Percentiles rank a stretch among this genome's conserved stretches.
These are phyloP conservation scores for Acacia acuminata DNA, from an alignment of 306 rosid species.

Conservation along the genomic window DNA sequence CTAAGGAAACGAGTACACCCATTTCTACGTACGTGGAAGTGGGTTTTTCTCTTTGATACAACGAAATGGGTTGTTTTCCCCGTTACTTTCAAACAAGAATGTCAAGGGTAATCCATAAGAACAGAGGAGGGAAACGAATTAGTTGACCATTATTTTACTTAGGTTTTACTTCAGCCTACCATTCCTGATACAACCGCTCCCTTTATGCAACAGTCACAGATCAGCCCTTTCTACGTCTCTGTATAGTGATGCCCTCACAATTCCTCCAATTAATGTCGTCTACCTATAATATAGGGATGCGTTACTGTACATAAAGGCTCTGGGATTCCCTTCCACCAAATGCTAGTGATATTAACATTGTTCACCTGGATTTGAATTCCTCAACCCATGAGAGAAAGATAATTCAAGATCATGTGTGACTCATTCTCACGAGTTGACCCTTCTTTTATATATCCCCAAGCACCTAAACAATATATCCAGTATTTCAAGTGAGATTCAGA, in stretches of 20 bases:
- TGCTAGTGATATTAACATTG: not conserved
- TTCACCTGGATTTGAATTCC: not conserved
- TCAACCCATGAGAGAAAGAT: not conserved
- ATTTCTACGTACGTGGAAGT: not conserved
- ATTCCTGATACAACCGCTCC: not conserved
- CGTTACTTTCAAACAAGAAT: not conserved
- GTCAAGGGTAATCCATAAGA: not conserved
- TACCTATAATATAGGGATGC: no score
- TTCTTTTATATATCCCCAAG: not conserved
- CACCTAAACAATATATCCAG: not conserved
- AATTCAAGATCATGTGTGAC: not conserved
- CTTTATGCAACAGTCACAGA: not conserved
- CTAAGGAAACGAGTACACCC: not conserved
- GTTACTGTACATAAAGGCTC: not conserved
- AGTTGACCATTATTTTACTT: not conserved
- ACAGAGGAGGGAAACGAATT: not conserved
- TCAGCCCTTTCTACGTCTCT: not conserved
- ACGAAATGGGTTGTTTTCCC: not conserved
- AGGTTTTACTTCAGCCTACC: not conserved
- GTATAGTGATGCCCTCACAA: not conserved
- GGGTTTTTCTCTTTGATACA: not conserved
- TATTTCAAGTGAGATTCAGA: not conserved
- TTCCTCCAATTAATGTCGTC: not conserved
- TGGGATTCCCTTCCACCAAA: not conserved
- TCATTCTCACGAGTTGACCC: not conserved